A percentile compares a stretch with the other conserved stretches of the same genome.
phyloP scores from a whole-genome alignment of 2,329 filamentous ascomycete genomes.

The Helicocarpus griseus region DNA sequence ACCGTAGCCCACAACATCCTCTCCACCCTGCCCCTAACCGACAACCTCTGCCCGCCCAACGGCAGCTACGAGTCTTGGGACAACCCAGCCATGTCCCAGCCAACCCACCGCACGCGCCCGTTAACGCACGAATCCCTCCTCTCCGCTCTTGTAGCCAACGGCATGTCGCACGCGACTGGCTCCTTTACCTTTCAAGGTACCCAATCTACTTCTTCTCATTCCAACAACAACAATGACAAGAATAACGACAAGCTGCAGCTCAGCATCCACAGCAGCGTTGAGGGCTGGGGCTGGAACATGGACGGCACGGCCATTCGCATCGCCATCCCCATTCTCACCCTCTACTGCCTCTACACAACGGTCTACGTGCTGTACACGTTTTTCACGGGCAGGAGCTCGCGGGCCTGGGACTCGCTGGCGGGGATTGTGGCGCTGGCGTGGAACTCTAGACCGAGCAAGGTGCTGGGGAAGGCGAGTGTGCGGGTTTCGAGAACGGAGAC shows the following conservation, averaged over 20 bases:
- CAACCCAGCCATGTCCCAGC: background rate
- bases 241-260: background rate
- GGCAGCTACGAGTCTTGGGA: background rate
- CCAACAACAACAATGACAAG: background rate
- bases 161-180: slow-evolving; percentile 4
- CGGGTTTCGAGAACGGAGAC: slow-evolving; percentile 3
- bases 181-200: background rate
- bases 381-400: background rate
- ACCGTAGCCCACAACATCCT: slow-evolving; percentile 8
- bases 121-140: slow-evolving; percentile 9
- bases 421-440: slow-evolving; percentile 8
- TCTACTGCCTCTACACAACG: slow-evolving; percentile 5
- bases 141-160: slow-evolving; percentile 3
- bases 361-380: slow-evolving; percentile 3
- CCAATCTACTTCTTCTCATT: too few species aligned
- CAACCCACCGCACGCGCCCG: background rate
- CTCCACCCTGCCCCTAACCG: slow-evolving; percentile 1
- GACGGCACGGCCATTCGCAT: slow-evolving; percentile 7
- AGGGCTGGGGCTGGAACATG: slow-evolving; percentile 8
- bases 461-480: slow-evolving; percentile 6
- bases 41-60: slow-evolving; percentile 4
- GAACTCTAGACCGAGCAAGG: slow-evolving; percentile 7
- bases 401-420: slow-evolving; percentile 5
- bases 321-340: slow-evolving; percentile 4
- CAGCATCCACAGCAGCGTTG: background rate